Evolutionary conservation across 805 yeast genomes (phyloP), one percentile per base, ranked within the genome.

Genomic region (Komagataella phaffii): DNA sequence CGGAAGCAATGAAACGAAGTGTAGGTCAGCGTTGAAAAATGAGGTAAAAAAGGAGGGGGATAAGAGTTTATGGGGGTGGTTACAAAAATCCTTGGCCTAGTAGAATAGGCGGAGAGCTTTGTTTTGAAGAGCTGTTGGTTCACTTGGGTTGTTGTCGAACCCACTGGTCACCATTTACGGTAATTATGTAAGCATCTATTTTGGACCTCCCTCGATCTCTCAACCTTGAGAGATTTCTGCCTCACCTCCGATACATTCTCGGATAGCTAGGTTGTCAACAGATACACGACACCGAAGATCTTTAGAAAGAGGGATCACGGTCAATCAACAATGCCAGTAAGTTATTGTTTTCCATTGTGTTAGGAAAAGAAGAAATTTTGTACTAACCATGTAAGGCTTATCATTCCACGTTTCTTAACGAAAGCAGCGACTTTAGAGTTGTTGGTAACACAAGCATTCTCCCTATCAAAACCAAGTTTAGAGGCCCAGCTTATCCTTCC

Each of bases 401-500:
- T 60, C 93, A 86, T 61, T 85, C 93, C 17, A 85, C 93, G 1
- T 85, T 85, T 61, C 72, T 83, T 40, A 77, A 76, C 19, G 88
- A 83, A 55, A 60, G 71, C n/a, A 67, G 72, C 30, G 74, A 76
- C 55, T 75, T 78, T 51, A 75, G 93, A 62, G 64, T 77, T 49
- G 81, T 88, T 24, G 91, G 89, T 44, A 91, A 90, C 68, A 72
- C 88, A 55, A 87, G 85, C 3, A 68, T 93, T n/a, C 69, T 90
- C 52, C 96, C 99, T 44, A 72, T 93, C 54, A 82, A 82, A 60
- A 83, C 98, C 8, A 80, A 78, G 58, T 84, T 79, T 66, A 77
- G 96, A 58, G 98, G 99, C 3, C 98, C 99, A 7, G 84, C 96
- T 1, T 88, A 83, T 65, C 91, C 95, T 5, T 73, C 77, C 17